Evolutionary conservation across 1,139 yeast genomes (phyloP).

Genomic region (Hansenula anomala): DNA sequence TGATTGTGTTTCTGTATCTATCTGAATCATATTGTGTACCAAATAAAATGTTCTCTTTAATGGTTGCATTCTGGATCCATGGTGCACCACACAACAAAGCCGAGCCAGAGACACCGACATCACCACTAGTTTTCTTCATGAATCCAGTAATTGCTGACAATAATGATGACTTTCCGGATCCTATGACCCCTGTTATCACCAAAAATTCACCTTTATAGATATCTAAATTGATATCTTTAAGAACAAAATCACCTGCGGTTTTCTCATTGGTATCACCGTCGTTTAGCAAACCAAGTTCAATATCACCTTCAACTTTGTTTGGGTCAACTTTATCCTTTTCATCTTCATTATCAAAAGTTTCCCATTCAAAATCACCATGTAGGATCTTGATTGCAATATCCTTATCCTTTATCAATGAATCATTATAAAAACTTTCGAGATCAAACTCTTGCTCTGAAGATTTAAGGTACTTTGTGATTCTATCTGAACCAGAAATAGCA

Average conservation of each 20-base stretch:
- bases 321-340: slow-evolving; percentile 4
- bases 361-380: slow-evolving; percentile 69
- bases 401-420: slow-evolving; percentile 7
- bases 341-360: slow-evolving; percentile 36
- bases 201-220: slow-evolving; percentile 40
- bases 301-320: slow-evolving; percentile 4
- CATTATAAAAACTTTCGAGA: background rate
- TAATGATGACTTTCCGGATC: slow-evolving; percentile 45
- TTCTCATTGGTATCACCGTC: background rate
- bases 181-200: slow-evolving; percentile 45
- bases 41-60: slow-evolving; percentile 68
- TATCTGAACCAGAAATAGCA: slow-evolving; percentile 56
- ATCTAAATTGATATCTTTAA: slow-evolving; percentile 26
- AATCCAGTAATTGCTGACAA: slow-evolving; percentile 44
- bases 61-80: slow-evolving; percentile 85
- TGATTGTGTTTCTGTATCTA: slow-evolving; percentile 51
- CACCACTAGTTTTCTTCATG: slow-evolving; percentile 42
- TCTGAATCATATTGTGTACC: slow-evolving; percentile 55
- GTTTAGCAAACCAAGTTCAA: background rate
- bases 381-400: slow-evolving; percentile 45
- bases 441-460: slow-evolving; percentile 26
- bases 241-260: no score
- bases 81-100: slow-evolving; percentile 46
- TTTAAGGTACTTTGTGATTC: slow-evolving; percentile 52
- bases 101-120: slow-evolving; percentile 36